These are phyloP conservation scores for Colletotrichum sp. DNA, from an alignment of 2,329 filamentous ascomycete species.

Conservation along the genomic window DNA sequence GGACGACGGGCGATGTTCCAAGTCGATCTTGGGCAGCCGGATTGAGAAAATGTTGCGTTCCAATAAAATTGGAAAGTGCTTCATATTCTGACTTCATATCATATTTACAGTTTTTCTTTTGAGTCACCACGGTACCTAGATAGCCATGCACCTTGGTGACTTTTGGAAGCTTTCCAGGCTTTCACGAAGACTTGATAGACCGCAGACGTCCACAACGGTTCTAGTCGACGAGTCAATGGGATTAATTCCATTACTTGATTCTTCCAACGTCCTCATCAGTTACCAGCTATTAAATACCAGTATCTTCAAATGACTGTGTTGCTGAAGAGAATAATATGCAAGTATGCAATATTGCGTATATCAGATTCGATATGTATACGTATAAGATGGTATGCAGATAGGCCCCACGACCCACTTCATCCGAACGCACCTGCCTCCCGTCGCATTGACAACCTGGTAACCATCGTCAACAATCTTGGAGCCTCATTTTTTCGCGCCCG, in stretches of 20 bases:
- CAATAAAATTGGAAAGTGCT: accelerated
- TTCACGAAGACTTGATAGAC: background rate
- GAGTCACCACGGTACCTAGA: background rate
- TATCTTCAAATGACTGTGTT: accelerated
- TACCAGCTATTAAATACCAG: accelerated
- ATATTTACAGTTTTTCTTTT: background rate
- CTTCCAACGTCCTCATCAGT: background rate
- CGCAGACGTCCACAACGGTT: accelerated
- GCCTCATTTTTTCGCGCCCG: background rate
- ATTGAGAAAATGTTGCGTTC: background rate
- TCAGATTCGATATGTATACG: accelerated
- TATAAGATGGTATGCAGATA: background rate
- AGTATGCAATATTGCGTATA: accelerated
- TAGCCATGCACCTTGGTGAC: background rate
- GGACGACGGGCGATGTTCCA: background rate
- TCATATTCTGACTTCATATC: background rate
- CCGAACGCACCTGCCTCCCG: background rate
- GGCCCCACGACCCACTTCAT: background rate
- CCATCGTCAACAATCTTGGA: background rate
- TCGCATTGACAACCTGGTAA: background rate
- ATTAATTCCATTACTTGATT: accelerated
- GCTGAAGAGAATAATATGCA: accelerated
- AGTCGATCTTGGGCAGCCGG: background rate
- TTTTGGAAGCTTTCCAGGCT: background rate
- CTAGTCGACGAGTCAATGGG: accelerated